Base-by-base conservation (phyloP, 2,329 filamentous ascomycete species). In the Diaporthe helianthi region DNA sequence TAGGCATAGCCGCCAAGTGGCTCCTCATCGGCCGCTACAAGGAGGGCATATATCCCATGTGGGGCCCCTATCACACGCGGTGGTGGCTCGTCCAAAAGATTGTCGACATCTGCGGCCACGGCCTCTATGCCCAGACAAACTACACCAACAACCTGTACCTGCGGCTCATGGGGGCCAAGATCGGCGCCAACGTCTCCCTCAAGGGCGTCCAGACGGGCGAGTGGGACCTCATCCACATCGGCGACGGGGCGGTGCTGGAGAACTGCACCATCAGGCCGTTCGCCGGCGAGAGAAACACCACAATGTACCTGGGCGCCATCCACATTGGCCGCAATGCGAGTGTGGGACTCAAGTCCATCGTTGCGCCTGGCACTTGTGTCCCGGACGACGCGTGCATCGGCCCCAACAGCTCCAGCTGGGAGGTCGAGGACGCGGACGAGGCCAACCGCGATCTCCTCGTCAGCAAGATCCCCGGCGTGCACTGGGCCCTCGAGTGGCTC, bases 41-140 rank as follows among this genome's bases (percentile, higher is more conserved):
- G 44, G 81, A 85, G 73, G 86, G 86, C 0, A 74, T 87, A 2
- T 87, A 85, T 72, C 86, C 86, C 2, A 89, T 89, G 86, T 89
- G 86, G 86, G 85, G 85, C 1, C 71, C 75, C 1, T 88, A 88
- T 73, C 86, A 88, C 74, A 87, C 84, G 0, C 80, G 85, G 10
- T 89, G 86, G 86, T 89, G 86, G 86, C 72, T 88, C 67, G 82
- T 83, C 1, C 83, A 88, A 74, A 88, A 88, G 77, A 82, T 83
- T 24, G 78, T 85, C 3, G 79, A 80, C 44, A 77, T 87, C 15
- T 81, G 80, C 68, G 86, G 85, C 19, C 80, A 79, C 68, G 85
- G 85, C 1, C 69, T 83, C 38, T 87, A 86, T 71, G 75, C 74
- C 26, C 70, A 77, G 61, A 80, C 78, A 53, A 80, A 84, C 55